Conservation (phyloP, 2,329 filamentous ascomycete species). For the Aspergillus vadensis region DNA sequence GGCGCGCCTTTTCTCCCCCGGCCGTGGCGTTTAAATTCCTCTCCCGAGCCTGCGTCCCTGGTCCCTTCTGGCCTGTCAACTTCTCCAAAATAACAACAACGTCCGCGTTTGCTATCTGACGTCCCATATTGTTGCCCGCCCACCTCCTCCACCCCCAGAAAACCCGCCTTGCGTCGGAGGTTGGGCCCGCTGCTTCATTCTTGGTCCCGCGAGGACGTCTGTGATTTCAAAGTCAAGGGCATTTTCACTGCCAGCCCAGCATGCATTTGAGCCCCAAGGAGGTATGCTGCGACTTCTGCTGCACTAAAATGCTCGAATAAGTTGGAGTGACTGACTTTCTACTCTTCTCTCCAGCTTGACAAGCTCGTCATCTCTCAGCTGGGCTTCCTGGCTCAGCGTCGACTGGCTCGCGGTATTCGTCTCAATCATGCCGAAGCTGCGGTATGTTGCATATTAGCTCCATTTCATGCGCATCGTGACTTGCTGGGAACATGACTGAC, state of each 20-base stretch:
- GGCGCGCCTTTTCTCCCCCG: background rate
- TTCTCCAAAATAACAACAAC: background rate
- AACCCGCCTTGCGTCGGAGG: no score
- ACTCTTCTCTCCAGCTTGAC: constrained; percentile 67
- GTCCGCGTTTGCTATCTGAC: background rate
- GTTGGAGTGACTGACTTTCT: background rate
- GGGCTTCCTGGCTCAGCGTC: constrained; percentile 81
- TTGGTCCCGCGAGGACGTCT: background rate
- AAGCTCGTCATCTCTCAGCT: constrained; percentile 93
- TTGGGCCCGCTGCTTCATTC: no score
- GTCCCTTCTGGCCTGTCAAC: background rate
- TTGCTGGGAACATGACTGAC: constrained; percentile 11
- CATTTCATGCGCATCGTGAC: background rate
- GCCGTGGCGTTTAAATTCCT: constrained; percentile 2
- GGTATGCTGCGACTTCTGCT: constrained; percentile 29
- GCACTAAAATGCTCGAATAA: background rate
- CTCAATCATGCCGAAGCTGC: constrained; percentile 89
- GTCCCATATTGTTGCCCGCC: background rate
- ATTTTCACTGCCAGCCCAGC: constrained; percentile 18
- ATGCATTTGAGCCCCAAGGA: constrained; percentile 53
- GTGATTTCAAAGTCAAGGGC: background rate
- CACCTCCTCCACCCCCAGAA: no score
- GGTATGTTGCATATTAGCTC: constrained; percentile 48
- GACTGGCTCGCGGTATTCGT: constrained; percentile 82
- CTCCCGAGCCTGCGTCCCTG: background rate